Base-by-base conservation (phyloP, 495 filamentous ascomycete species). In the Aspergillus avenaceus region DNA sequence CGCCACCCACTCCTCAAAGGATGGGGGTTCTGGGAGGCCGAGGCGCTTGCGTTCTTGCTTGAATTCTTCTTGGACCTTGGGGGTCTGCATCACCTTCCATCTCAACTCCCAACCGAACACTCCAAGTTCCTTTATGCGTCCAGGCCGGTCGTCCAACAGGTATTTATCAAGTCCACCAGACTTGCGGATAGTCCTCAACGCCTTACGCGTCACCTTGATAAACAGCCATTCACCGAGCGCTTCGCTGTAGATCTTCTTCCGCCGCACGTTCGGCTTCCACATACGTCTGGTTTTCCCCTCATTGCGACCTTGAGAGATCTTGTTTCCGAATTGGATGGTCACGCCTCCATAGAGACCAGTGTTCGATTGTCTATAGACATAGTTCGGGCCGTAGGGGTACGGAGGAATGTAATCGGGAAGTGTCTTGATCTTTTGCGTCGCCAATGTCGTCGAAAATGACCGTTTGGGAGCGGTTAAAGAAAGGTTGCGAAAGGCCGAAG, bases 101-200 rank as follows among this genome's bases (percentile, higher is more conserved):
- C 93, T 72, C 54, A 97, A 72, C 45, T 81, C 72, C 93, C 93
- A 98, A 11, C 93, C 93, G 52, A 81, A 84, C 45, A 89, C 78
- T 4, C 93, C 93, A 47, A 98, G 71, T 56, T 95, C 88, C 73
- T 83, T 88, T 37, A 97, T 73, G 49, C 95, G 75, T 27, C 69
- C 78, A 11, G 84, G 65, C 63, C 85, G 88, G 59, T 80, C 77
- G 36, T 87, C 87, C 5, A 96, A 70, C 25, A 98, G 72, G 69
- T 98, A 98, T 51, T 88, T 83, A 69, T 98, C 93, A 53, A 98
- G 71, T 18, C 93, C 90, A 23, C 92, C 92, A 11, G 80, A 75
- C 59, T 91, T 95, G 61, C 89, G 80, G 56, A 98, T 87, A 34
- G 91, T 97, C 64, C 88, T 77, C 58, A 98, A 66, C 8, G 90